Evolutionary conservation across 257 asterid genomes (phyloP), one percentile per base, ranked within the genome.

Genomic region (Solanum sejunctum): DNA sequence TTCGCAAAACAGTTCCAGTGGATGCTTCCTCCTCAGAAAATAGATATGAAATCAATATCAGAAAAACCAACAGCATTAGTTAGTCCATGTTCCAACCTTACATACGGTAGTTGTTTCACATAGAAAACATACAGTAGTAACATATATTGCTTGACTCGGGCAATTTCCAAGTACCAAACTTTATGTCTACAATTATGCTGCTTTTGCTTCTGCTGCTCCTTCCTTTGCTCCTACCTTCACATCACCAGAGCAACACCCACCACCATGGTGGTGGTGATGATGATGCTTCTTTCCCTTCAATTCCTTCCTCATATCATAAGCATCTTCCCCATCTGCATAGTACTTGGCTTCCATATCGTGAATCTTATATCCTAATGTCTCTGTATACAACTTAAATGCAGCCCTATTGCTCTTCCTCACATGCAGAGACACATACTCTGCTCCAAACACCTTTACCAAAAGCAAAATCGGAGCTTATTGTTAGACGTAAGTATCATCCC

Each of bases 251-350:
- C 98, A 97, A 86, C 98, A 95, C 13, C 98, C 98, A 69, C 98
- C 99, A 66, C 95, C 93, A 57, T 92, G 95, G 63, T 92, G 97
- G 86, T 93, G 78, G 11, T 92, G 97, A 13, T 92, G 93, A 32
- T 85, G 91, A 6, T 89, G 93, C 94, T 91, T 92, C 92, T 85
- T 92, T 64, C 95, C 97, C 90, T 93, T 95, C 90, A 97, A 87
- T 84, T 92, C 93, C 88, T 97, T 97, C 87, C 98, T 91, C 99
- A 97, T 97, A 87, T 95, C 99, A 85, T 95, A 97, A 32, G 99
- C 99, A 88, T 97, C 99, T 85, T 97, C 99, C n/a, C 99, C 99
- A 84, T 97, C 98, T 3, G 99, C 98, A 80, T 97, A 97, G 86
- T 97, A 97, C 85, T 95, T 97, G 57, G 98, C 98, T 89, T 97